Evolutionary conservation across 768 basidiomycete genomes (phyloP), one percentile per base, ranked within the genome.

Genomic region (Russula earlei): DNA sequence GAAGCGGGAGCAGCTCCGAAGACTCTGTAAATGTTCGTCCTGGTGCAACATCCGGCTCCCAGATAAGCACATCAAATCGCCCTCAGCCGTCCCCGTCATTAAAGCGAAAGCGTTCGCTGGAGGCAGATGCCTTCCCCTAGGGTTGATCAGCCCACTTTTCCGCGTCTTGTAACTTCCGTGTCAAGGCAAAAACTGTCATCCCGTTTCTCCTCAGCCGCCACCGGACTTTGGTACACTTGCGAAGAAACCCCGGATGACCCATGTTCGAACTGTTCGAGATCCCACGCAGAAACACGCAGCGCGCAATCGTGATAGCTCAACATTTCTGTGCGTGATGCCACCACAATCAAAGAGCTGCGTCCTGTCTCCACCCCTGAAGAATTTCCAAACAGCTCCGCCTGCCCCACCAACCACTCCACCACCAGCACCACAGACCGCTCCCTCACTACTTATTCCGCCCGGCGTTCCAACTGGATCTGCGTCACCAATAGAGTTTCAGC

Each of bases 1-100:
- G 43, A 40, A 50, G 58, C 20, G 49, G 45, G n/a, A 59, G 58
- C 36, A 55, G 58, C 46, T 55, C 54, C 25, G 58, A 60, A 22
- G 58, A 55, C 15, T 27, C 34, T 31, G 41, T 25, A 43, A 24
- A 19, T 48, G 29, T 33, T 49, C 31, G 34, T n/a, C 10, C 40
- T 14, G 51, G 56, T 31, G 49, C 22, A 24, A 45, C 52, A n/a
- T 50, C 56, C 19, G 20, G 31, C 25, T 49, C 58, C 34, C 49
- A 45, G 41, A 38, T 38, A 19, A 33, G 34, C 10, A 17, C 41
- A 44, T 24, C 44, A 14, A 22, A 36, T 52, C 44, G 46, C 45
- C 58, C 33, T 45, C 59, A 44, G 42, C 36, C 43, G 40, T 61
- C 53, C 33, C 56, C 56, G 6, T 58, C 56, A 14, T 37, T 58